These are phyloP conservation scores for Acidomyces sp. DNA, from an alignment of 495 filamentous ascomycete species.

Conservation along the genomic window DNA sequence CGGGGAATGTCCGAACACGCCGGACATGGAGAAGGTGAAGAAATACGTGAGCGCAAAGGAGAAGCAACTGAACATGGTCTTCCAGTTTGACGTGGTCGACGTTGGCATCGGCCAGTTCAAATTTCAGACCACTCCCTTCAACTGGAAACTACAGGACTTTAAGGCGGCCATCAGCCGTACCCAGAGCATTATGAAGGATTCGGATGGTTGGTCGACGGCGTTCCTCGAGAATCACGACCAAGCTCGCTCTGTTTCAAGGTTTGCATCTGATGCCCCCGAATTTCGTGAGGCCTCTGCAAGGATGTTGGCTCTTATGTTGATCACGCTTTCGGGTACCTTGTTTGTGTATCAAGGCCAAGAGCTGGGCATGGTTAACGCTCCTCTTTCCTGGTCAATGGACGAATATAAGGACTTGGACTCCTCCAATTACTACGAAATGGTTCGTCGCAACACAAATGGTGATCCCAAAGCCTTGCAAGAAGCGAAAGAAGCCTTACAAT, in stretches of 20 bases:
- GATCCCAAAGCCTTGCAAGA: constrained; percentile 32
- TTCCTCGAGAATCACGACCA: constrained; percentile 23
- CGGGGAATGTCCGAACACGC: constrained; percentile 23
- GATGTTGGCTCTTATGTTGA: constrained; percentile 21
- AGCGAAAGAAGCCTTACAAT: constrained; percentile 50
- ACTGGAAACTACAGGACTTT: constrained; percentile 4
- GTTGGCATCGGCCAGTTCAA: constrained; percentile 10
- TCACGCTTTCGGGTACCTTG: constrained; percentile 22
- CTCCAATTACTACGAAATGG: constrained; percentile 18
- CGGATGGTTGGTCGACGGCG: constrained; percentile 7
- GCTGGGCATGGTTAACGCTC: constrained; percentile 27
- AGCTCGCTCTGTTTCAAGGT: constrained; percentile 22
- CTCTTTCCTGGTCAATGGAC: constrained; percentile 22
- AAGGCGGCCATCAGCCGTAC: constrained; percentile 3
- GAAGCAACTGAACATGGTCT: constrained; percentile 26
- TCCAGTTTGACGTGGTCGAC: constrained; percentile 28
- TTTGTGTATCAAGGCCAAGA: constrained; percentile 32
- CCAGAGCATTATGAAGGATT: not conserved
- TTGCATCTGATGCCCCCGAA: constrained; percentile 17
- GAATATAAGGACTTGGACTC: constrained; percentile 27
- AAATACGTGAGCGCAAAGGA: constrained; percentile 15
- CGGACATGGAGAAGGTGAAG: constrained; percentile 18
- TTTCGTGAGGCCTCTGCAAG: constrained; percentile 22
- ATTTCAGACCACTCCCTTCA: constrained; percentile 5
- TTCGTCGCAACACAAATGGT: constrained; percentile 7